A percentile compares a stretch with the other conserved stretches of the same genome.
Conservation (phyloP, 2,329 filamentous ascomycete genomes). For the Exophiala dermatitidis region DNA sequence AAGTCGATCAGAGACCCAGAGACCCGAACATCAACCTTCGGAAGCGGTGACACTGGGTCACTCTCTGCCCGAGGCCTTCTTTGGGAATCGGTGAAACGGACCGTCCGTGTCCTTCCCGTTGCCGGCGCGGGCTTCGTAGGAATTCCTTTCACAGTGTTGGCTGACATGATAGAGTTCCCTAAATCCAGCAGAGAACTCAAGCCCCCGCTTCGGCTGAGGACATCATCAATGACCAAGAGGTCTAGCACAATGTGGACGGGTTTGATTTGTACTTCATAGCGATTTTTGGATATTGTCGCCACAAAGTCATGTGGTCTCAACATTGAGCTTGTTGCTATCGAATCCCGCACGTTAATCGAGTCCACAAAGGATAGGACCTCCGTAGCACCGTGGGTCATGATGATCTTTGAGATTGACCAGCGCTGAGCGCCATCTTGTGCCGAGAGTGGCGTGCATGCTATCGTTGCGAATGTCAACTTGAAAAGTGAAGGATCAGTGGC, state of each 20-base stretch:
- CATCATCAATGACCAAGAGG: slow-evolving; percentile 73
- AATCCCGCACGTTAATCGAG: slow-evolving; percentile 38
- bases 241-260: slow-evolving; percentile 71
- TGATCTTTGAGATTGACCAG: slow-evolving; percentile 35
- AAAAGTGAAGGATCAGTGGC: slow-evolving; percentile 12
- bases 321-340: slow-evolving; percentile 25
- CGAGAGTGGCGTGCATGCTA: slow-evolving; percentile 4
- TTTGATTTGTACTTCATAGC: slow-evolving; percentile 62
- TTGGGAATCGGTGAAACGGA: slow-evolving; percentile 49
- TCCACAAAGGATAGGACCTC: slow-evolving; percentile 49
- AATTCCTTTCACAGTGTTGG: slow-evolving; percentile 46
- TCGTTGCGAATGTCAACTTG: slow-evolving; percentile 10
- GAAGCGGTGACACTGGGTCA: slow-evolving; percentile 24
- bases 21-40: slow-evolving; percentile 68
- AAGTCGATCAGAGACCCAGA: slow-evolving; percentile 70
- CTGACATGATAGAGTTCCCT: slow-evolving; percentile 73
- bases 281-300: slow-evolving; percentile 15
- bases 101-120: slow-evolving; percentile 39
- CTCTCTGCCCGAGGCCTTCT: slow-evolving; percentile 15
- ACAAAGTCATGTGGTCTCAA: slow-evolving; percentile 24
- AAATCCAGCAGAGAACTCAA: slow-evolving; percentile 86
- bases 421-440: slow-evolving; percentile 4
- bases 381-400: slow-evolving; percentile 43
- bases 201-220: slow-evolving; percentile 81
- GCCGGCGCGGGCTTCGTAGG: slow-evolving; percentile 10